Base-by-base conservation (phyloP, 139 green algal species). In the Parachlorella kessleri region DNA sequence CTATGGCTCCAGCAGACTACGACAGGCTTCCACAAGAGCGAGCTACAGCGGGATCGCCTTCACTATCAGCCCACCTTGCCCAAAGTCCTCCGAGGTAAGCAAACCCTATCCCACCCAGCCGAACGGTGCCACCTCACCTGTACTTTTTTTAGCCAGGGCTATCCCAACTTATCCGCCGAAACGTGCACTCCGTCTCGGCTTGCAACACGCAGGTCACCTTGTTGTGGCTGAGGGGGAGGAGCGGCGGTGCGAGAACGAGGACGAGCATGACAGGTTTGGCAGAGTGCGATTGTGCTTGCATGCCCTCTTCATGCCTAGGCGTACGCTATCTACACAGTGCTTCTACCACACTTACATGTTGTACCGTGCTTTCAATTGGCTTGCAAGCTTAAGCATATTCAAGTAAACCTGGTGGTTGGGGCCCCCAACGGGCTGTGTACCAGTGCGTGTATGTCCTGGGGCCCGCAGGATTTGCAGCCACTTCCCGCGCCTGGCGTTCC, bases 401-500 rank as follows among this genome's bases (percentile, higher is more conserved):
- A n/a, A 30, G 64, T 78, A 35, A 28, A 41, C 38, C 73, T 78
- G 1, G 30, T 30, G 4, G 35, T 55, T 7, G 55, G 35, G 1
- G 26, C n/a, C 9, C 55, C 73, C 6, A n/a, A 28, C 2, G 73
- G 73, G 0, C 38, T 28, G n/a, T n/a, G n/a, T n/a, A n/a, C n/a
- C n/a, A n/a, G n/a, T n/a, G n/a, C n/a, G n/a, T n/a, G n/a, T n/a
- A n/a, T n/a, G n/a, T n/a, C n/a, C n/a, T n/a, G n/a, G n/a, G n/a
- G n/a, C n/a, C n/a, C n/a, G 48, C 48, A 59, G 14, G 14, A 72
- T 84, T 32, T 80, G 79, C 55, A 38, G 30, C 54, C 72, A 80
- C 18, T 84, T 84, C 59, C 79, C 79, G 14, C 79, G 72, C 30
- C 79, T 84, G 6, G 42, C 65, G 55, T 30, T 63, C 30, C 39